These are phyloP conservation scores for Xylaria acuta DNA, from an alignment of 495 filamentous ascomycete species.

Conservation along the genomic window DNA sequence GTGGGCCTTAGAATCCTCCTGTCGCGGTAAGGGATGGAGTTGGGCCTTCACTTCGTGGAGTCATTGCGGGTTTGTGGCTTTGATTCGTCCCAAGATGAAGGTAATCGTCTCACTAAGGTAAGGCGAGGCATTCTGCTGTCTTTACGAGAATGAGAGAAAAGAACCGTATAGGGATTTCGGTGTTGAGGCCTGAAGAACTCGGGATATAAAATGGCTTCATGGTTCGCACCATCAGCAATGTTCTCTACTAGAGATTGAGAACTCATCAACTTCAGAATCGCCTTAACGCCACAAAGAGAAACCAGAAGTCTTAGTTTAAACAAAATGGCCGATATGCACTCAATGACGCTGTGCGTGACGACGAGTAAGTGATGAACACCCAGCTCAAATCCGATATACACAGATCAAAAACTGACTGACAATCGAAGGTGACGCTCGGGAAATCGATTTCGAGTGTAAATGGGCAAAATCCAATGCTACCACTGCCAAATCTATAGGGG, in stretches of 20 bases:
- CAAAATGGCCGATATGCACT: conserved; percentile 5
- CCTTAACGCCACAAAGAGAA: neutral
- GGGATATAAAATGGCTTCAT: conserved; percentile 4
- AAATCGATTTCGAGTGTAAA: conserved; percentile 25
- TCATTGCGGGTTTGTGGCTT: neutral
- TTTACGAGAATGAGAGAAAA: too few species aligned
- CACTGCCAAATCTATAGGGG: conserved; percentile 11
- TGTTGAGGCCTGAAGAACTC: neutral
- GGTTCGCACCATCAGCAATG: neutral
- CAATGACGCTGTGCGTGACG: neutral
- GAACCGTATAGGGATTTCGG: neutral
- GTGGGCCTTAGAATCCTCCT: neutral
- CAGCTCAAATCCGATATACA: neutral
- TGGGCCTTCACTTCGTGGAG: neutral
- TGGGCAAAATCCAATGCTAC: conserved; percentile 27
- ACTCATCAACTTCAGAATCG: neutral
- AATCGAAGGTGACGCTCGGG: conserved; percentile 16
- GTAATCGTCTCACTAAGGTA: neutral
- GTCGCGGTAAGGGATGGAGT: neutral
- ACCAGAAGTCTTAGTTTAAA: neutral
- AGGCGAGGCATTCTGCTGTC: neutral
- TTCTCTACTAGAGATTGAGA: neutral
- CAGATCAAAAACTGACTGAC: neutral
- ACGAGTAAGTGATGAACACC: neutral
- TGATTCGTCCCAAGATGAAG: neutral